phyloP scores from a whole-genome alignment of 1,284 basidiomycete species.

The Hymenochaete sp. region DNA sequence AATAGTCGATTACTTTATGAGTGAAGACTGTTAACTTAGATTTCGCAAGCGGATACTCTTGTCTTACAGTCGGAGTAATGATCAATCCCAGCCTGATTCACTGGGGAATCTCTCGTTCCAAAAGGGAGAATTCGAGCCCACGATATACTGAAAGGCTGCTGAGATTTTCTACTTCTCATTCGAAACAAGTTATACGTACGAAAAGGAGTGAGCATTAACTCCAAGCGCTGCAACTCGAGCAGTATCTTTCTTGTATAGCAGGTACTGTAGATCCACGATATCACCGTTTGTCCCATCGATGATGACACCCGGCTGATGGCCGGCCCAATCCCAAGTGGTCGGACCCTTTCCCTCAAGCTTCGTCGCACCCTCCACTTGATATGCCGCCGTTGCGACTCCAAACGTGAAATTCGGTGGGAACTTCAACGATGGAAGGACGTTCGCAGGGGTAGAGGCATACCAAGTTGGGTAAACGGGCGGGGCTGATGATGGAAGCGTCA shows the following conservation, averaged over 20 bases:
- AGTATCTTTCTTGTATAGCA: slow-evolving; percentile 40
- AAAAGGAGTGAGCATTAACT: slow-evolving; percentile 40
- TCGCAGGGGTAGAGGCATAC: slow-evolving; percentile 34
- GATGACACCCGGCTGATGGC: slow-evolving; percentile 26
- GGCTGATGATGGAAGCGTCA: slow-evolving; percentile 35
- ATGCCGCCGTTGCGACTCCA: slow-evolving; percentile 40
- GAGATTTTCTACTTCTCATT: not conserved
- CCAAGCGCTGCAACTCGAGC: slow-evolving; percentile 39
- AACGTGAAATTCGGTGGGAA: slow-evolving; percentile 37
- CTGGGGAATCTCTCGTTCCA: slow-evolving; percentile 36
- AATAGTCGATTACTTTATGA: slow-evolving; percentile 37
- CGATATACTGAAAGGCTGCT: slow-evolving; percentile 29
- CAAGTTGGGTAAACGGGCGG: slow-evolving; percentile 38
- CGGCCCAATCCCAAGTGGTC: slow-evolving; percentile 42
- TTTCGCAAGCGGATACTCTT: not conserved
- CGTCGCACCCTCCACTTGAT: slow-evolving; percentile 41
- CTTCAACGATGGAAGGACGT: slow-evolving; percentile 33
- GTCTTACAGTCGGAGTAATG: slow-evolving; percentile 39
- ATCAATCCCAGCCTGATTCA: slow-evolving; percentile 35
- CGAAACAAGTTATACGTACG: slow-evolving; percentile 27
- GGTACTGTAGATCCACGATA: slow-evolving; percentile 39
- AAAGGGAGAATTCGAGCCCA: slow-evolving; percentile 44
- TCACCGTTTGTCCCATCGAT: slow-evolving; percentile 23
- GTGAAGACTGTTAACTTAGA: not conserved
- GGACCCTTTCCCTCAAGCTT: slow-evolving; percentile 42